Evolutionary conservation across 306 rosid genomes (phyloP).

Genomic region (Rosa lucieae): DNA sequence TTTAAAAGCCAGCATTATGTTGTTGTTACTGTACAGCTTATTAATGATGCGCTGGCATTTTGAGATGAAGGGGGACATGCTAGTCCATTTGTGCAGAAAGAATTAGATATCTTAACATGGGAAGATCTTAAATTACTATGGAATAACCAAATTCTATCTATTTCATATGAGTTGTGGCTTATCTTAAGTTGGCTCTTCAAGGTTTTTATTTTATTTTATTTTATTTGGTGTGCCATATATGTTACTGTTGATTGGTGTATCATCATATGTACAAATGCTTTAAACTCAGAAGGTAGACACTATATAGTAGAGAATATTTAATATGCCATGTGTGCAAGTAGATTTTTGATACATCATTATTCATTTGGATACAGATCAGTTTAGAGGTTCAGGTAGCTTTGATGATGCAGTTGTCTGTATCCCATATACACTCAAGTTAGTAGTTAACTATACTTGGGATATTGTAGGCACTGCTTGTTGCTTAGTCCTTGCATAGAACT

Average conservation of each 20-base stretch:
- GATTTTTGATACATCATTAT: neutral
- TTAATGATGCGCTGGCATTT: too few species aligned
- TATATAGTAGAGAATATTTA: too few species aligned
- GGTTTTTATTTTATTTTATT: neutral
- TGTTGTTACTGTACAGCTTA: neutral
- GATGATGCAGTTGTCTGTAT: neutral
- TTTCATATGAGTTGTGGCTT: neutral
- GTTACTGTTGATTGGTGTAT: neutral
- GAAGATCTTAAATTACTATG: neutral
- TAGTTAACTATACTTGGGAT: too few species aligned
- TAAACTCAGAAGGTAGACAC: neutral
- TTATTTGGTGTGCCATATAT: neutral
- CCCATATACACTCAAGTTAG: neutral
- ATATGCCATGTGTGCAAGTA: neutral
- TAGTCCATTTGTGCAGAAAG: too few species aligned
- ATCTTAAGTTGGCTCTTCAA: neutral
- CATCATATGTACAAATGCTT: neutral
- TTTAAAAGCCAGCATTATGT: neutral
- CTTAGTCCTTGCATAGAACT: too few species aligned
- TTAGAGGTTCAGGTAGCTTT: constrained; percentile 16
- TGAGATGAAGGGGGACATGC: too few species aligned
- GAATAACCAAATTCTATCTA: neutral
- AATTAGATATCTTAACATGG: too few species aligned
- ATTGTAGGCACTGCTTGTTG: too few species aligned
- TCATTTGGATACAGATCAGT: neutral